A percentile compares a stretch with the other conserved stretches of the same genome.
Evolutionary conservation across 1,284 basidiomycete genomes (phyloP).

Genomic region (Ganoderma sinense): DNA sequence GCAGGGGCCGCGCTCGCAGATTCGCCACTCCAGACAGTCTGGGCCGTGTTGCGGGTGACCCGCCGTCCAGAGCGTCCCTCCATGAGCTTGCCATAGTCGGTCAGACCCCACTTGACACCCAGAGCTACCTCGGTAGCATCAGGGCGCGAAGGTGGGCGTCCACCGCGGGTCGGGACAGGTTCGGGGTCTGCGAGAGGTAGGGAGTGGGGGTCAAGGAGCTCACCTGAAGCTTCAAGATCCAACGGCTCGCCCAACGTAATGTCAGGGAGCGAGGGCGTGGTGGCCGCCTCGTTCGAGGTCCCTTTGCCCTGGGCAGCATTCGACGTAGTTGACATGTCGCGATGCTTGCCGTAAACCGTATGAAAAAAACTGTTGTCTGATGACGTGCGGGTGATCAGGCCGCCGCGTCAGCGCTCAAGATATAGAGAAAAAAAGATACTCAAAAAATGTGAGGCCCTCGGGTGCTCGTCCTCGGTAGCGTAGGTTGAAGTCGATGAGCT

Average conservation of each 20-base stretch:
- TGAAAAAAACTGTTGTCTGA: background rate
- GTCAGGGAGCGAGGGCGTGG: background rate
- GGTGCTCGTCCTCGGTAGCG: too few species aligned
- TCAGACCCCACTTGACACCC: background rate
- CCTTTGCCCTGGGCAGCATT: background rate
- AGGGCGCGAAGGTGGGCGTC: too few species aligned
- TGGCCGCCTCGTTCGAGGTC: background rate
- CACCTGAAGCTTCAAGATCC: background rate
- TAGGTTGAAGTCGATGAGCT: background rate
- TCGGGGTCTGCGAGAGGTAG: background rate
- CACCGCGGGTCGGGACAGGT: too few species aligned
- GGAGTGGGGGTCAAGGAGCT: background rate
- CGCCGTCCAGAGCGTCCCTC: background rate
- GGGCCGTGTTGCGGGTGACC: background rate
- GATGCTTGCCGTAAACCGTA: background rate
- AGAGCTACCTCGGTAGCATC: background rate
- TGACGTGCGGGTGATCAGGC: background rate
- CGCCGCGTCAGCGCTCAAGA: background rate
- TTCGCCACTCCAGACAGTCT: background rate
- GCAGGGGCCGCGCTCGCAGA: background rate
- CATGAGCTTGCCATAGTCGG: background rate
- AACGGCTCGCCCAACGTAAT: background rate
- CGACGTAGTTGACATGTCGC: background rate
- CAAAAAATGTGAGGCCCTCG: background rate
- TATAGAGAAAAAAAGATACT: background rate